A percentile compares a stretch with the other conserved stretches of the same genome.
Evolutionary conservation across 306 rosid species (phyloP).

Genomic region (Rosa lucieae): DNA sequence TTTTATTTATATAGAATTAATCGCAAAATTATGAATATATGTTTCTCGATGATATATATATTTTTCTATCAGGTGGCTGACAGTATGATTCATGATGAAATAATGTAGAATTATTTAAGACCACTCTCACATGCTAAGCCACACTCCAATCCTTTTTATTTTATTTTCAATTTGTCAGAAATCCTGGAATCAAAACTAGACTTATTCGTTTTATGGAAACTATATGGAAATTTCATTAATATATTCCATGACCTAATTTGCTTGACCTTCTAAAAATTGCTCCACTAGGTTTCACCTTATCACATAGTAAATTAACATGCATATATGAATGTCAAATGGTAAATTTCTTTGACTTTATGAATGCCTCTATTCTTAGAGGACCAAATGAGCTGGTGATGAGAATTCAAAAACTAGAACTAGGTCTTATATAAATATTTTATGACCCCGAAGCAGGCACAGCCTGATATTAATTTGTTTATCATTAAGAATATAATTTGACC

Average conservation of each 20-base stretch:
- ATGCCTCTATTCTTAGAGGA: neutral
- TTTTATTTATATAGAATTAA: neutral
- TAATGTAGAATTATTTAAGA: slow-evolving; percentile 5
- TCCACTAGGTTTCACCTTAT: neutral
- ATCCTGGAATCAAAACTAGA: slow-evolving; percentile 26
- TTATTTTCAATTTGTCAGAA: slow-evolving; percentile 39
- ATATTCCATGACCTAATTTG: slow-evolving; percentile 30
- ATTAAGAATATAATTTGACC: slow-evolving; percentile 1
- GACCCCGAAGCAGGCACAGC: neutral
- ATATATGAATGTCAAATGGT: slow-evolving; percentile 15
- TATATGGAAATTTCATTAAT: slow-evolving; percentile 50
- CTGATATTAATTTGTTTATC: neutral
- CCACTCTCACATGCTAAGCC: slow-evolving; percentile 50
- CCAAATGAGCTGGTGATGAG: slow-evolving; percentile 8
- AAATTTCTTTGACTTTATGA: slow-evolving; percentile 18
- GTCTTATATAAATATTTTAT: neutral
- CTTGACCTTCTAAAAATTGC: slow-evolving; percentile 21
- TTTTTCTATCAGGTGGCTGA: slow-evolving; percentile 41
- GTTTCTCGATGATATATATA: neutral
- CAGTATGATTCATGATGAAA: slow-evolving; percentile 42
- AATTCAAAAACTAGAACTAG: neutral
- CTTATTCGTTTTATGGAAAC: slow-evolving; percentile 34
- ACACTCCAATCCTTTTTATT: slow-evolving; percentile 24
- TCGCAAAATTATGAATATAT: neutral
- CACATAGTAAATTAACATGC: neutral